Conservation (phyloP, 1,284 basidiomycete species). For the Neonothopanus nambi region DNA sequence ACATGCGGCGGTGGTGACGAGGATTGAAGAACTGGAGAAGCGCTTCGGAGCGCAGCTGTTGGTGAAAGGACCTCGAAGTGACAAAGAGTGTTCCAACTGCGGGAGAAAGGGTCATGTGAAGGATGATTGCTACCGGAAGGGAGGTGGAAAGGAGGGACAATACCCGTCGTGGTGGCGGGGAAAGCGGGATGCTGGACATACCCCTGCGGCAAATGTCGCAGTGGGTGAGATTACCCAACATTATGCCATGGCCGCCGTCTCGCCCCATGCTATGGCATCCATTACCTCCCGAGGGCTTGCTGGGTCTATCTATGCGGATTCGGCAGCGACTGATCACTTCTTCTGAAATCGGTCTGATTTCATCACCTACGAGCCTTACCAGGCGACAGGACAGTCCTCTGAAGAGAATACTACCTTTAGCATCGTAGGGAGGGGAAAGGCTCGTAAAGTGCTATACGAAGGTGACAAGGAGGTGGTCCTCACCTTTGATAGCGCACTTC, state of each 20-base stretch:
- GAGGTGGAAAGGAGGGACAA: slow-evolving; percentile 10
- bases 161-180: slow-evolving; percentile 9
- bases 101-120: not conserved
- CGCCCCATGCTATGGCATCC: not conserved
- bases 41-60: not conserved
- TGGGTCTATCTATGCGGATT: not conserved
- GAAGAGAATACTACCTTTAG: not conserved
- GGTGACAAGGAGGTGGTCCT: not conserved
- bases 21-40: slow-evolving; percentile 2
- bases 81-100: not conserved
- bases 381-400: not conserved
- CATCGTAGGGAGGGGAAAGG: slow-evolving; percentile 3
- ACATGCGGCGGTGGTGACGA: not conserved
- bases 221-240: not conserved
- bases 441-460: not conserved
- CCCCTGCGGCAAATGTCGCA: not conserved
- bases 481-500: slow-evolving; percentile 5
- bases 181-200: not conserved
- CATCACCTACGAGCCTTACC: not conserved
- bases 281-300: not conserved
- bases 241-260: not conserved
- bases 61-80: not conserved
- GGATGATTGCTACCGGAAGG: slow-evolving; percentile 6
- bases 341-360: slow-evolving; percentile 2
- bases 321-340: slow-evolving; percentile 9